phyloP scores from a whole-genome alignment of 768 basidiomycete genomes.

The Termitomyces bulborhizus region DNA sequence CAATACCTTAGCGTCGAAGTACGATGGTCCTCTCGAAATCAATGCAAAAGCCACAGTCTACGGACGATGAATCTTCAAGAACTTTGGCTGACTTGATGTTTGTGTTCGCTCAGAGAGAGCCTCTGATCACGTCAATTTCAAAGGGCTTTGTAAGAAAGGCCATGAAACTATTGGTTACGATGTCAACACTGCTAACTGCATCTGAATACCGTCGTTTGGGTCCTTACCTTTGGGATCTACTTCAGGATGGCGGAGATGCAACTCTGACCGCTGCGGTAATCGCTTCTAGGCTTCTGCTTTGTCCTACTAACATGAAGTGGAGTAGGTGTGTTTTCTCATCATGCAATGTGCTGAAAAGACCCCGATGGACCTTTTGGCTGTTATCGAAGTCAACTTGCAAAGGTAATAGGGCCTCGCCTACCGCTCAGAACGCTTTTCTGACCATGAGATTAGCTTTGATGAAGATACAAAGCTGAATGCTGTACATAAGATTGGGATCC shows the following conservation, averaged over 20 bases:
- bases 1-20: conserved; percentile 31
- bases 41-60: conserved; percentile 15
- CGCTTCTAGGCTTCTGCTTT: conserved; percentile 1
- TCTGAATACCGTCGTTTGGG: conserved; percentile 49
- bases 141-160: conserved; percentile 40
- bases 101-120: conserved; percentile 28
- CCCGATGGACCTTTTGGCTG: conserved; percentile 37
- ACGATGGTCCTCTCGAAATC: conserved; percentile 31
- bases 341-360: conserved; percentile 72
- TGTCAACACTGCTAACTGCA: conserved; percentile 46
- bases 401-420: conserved; percentile 33
- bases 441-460: conserved; percentile 36
- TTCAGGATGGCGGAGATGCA: conserved; percentile 36
- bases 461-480: conserved; percentile 42
- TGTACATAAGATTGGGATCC: conserved; percentile 45
- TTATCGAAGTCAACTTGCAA: conserved; percentile 49
- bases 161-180: conserved; percentile 56
- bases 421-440: not conserved
- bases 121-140: conserved; percentile 36
- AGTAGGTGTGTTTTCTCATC: conserved; percentile 54
- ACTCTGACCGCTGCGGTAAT: conserved; percentile 46
- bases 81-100: conserved; percentile 25
- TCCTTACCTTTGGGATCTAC: conserved; percentile 51
- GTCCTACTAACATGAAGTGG: not conserved
- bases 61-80: conserved; percentile 6